Evolutionary conservation across 2,329 filamentous ascomycete species (phyloP), one percentile per base, ranked within the genome.

Genomic region (Rhytidhysteron rufulum): DNA sequence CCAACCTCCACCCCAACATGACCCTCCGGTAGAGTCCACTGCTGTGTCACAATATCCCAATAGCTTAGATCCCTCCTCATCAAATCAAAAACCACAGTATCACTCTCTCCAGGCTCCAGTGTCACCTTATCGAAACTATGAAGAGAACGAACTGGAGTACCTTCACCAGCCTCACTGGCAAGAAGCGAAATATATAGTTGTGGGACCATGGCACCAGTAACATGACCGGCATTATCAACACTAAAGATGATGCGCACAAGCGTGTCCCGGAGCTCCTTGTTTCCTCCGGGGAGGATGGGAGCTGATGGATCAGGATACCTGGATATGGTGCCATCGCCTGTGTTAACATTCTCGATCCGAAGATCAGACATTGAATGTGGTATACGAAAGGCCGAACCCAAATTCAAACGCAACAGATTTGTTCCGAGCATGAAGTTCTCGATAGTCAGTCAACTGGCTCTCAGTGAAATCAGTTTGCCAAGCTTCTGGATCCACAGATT

Each of bases 161-260:
- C 68, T 42, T 41, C 45, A 11, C 44, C 40, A 1, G 54, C 48
- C 30, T 60, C 54, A 3, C 34, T 40, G 3, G 36, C 41, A 27
- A 65, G 65, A 22, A 65, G 69, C 65, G 58, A 73, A n/a, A 80
- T 56, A 53, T 82, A 82, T 1, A 82, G 62, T 58, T 82, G 78
- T 2, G 74, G 63, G 1, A 81, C 72, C 8, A 72, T 67, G 2
- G 70, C 69, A 20, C 75, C 78, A 18, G 60, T 53, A 2, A 67
- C 50, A 4, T 51, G 43, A 15, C 79, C 78, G 0, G 71, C 74
- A 63, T 82, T 82, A 24, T 58, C 62, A 5, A 82, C 53, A 1
- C 66, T 60, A 2, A 72, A 68, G 2, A 66, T 64, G 8, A 78
- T 68, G 31, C 60, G 72, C 44, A 67, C 70, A n/a, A 82, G 49